Evolutionary conservation across 1,284 basidiomycete genomes (phyloP), one percentile per base, ranked within the genome.

Genomic region (Cutaneotrichosporon spelunceum): DNA sequence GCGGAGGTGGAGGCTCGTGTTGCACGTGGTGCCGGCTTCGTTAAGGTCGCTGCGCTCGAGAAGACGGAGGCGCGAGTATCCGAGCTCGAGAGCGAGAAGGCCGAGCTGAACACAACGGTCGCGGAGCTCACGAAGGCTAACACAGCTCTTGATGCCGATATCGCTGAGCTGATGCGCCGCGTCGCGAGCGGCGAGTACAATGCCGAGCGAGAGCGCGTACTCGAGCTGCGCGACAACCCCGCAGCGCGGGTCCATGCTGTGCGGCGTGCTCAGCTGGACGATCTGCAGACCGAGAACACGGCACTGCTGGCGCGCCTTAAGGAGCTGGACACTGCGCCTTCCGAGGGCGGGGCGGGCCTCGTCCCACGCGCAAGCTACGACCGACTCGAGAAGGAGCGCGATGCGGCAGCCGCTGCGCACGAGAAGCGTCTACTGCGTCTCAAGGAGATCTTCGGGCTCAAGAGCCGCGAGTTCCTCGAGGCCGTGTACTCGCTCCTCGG

Each of bases 401-500:
- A 75, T 11, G 78, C 75, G n/a, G 65, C 80, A n/a, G 71, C 80
- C 50, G 67, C 68, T n/a, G 72, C 77, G n/a, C 80, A 82, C 60
- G 82, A 81, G 57, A 83, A 82, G 70, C 75, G 81, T 19, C 72
- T 83, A 54, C 64, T 79, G 44, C 72, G 82, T 4, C 70, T 83
- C 21, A 82, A 83, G 67, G 80, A 83, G 77, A 73, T 74, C 39
- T 83, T 83, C 66, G 75, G 77, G 6, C 77, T 77, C 49, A 83
- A 83, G 68, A 81, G 82, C 5, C 80, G 81, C 68, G 81, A 83
- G 62, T 82, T 84, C 69, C 77, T 83, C 6, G 81, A 83, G 66
- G 81, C 82, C 3, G 80, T 84, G 52, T 80, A 81, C 63, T 81
- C 80, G 11, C 76, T 84, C 8, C 81, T 84, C 56, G 83, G 83